Evolutionary conservation across 352 stramenopile genomes (phyloP), one percentile per base, ranked within the genome.

Genomic region (Pythium pyrilobum): DNA sequence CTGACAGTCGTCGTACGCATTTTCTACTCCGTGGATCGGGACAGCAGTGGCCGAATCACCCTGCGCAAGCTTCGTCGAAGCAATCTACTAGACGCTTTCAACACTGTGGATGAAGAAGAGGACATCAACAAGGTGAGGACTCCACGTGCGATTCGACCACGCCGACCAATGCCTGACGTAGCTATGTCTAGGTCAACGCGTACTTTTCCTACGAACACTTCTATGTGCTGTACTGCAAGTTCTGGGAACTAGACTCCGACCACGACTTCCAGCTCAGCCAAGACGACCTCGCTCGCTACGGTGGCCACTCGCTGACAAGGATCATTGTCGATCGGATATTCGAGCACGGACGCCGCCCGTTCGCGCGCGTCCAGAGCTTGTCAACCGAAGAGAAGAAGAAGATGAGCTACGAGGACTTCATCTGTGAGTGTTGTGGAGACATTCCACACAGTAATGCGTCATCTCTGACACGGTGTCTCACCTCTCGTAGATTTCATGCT

Each of bases 161-260:
- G n/a, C n/a, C n/a, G n/a, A n/a, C n/a, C n/a, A 12, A 24, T 36
- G 36, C 10, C 28, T 49, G 12, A 36, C 13, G 7, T 36, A 36
- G 10, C 2, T 29, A 2, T 10, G 3, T 38, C 12, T 43, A 94
- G 83, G 85, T 96, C 42, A 96, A 92, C 65, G 87, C 88, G 42
- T 98, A 96, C 74, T 99, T 99, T 72, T 98, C 83, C 21, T 99
- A 99, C 71, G 96, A 99, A 77, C 96, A 99, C 71, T 99, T 99
- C 62, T 99, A 99, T 72, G 96, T 99, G 45, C 67, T 99, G 31
- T 99, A 99, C 72, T 99, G 97, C 76, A 96, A 98, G 62, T 99
- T 99, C 61, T 99, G 97, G 95, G 97, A 99, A 64, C 85, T 99
- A 21, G 97, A 99, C 77, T 92, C 95, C 41, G 84, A 95, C 50